Conservation (phyloP, 306 rosid species). For the Pyrus pyrifolia region DNA sequence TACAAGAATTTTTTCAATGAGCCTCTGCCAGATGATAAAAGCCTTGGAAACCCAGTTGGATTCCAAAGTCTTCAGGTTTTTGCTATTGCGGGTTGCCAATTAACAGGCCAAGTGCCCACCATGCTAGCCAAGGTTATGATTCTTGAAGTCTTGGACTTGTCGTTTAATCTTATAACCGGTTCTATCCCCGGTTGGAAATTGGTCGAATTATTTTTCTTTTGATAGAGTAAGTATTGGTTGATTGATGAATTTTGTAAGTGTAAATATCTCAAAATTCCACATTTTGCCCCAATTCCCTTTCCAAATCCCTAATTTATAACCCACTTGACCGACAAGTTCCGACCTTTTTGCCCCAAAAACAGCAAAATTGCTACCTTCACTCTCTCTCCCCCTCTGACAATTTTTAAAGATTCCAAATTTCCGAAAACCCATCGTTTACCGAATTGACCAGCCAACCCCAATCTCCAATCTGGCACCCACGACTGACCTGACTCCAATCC, state of each 20-base stretch:
- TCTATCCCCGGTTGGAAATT: conserved; percentile 45
- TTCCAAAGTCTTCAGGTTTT: conserved; percentile 65
- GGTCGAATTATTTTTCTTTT: no score
- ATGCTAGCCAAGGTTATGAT: conserved; percentile 54
- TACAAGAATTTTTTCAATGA: conserved; percentile 44
- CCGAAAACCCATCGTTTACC: background rate
- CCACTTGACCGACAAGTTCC: background rate
- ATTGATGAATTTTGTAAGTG: no score
- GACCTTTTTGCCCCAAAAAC: no score
- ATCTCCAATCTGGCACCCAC: background rate
- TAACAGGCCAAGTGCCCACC: conserved; percentile 60
- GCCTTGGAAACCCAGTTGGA: conserved; percentile 29
- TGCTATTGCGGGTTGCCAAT: conserved; percentile 58
- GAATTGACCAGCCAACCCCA: background rate
- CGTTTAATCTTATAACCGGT: conserved; percentile 51
- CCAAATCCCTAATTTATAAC: background rate
- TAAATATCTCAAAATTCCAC: no score
- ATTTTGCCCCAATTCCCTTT: no score
- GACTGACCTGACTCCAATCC: background rate
- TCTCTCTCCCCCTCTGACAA: background rate
- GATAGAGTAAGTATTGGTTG: no score
- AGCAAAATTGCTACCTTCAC: background rate
- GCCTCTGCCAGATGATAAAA: conserved; percentile 42
- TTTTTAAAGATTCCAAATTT: background rate
- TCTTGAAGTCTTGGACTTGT: conserved; percentile 70